Base-by-base conservation (phyloP, 2,329 filamentous ascomycete genomes). In the Alternaria triticina region DNA sequence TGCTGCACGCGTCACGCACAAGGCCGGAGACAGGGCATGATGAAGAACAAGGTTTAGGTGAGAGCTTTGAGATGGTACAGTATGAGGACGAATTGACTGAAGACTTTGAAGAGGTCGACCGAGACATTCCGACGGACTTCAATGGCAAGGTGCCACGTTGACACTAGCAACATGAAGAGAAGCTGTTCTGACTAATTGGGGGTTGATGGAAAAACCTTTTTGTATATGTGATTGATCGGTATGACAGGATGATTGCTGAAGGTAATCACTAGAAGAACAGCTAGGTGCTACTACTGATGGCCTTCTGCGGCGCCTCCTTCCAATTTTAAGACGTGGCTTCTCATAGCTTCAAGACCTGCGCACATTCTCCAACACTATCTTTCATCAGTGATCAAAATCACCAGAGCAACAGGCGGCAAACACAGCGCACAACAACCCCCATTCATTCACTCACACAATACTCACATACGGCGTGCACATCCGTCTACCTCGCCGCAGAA, bases 51-150 rank as follows among this genome's bases (percentile, higher is more conserved):
- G 10, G 28, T 7, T n/a, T 20, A 22, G 49, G 40, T 45, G 49
- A 46, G 12, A 25, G 46, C 7, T 59, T 54, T 36, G 57, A 54
- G 7, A 25, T 46, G 13, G 23, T 52, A 12, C 20, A 27, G 13
- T n/a, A 28, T 25, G 49, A 59, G 6, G 22, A 28, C n/a, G 23
- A 45, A 8, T 15, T 52, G 20, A 40, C 13, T 22, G 30, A 11
- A 56, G 23, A 25, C 17, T 51, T 52, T 23, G 17, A 49, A 52
- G 25, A 44, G 20, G 20, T 44, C 3, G 13, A 28, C 5, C 10
- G 28, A 52, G 30, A 36, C 27, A n/a, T 33, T 6, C 23, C 13
- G 3, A 44, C 22, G 15, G 11, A 11, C 8, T 51, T 43, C 30
- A 51, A 40, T 40, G 23, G 46, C 28, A 25, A n/a, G 12, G 11